Percentiles rank a stretch among this genome's conserved stretches.
These are phyloP conservation scores for Allantophomopsis lycopodina DNA, from an alignment of 2,329 filamentous ascomycete genomes.

Conservation along the genomic window DNA sequence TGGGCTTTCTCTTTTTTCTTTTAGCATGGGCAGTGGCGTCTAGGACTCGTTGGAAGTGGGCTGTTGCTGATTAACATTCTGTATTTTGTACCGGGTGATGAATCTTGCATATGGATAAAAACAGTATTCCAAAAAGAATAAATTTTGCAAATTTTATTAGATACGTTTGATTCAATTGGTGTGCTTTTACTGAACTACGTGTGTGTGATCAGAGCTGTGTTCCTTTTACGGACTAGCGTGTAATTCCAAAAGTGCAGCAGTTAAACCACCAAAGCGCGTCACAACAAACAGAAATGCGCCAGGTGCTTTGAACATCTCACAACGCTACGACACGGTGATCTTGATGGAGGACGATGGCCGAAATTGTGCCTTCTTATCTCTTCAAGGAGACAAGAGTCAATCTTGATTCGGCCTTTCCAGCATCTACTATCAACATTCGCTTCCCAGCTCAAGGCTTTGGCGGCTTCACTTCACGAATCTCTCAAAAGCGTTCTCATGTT, in stretches of 20 bases:
- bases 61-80: too few species aligned
- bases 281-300: constrained; percentile 13
- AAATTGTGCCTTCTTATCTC: constrained; percentile 47
- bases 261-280: constrained; percentile 2
- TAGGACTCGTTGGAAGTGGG: too few species aligned
- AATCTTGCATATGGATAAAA: too few species aligned
- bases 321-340: constrained; percentile 2
- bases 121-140: too few species aligned
- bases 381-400: constrained; percentile 83
- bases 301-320: constrained; percentile 4
- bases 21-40: too few species aligned
- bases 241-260: constrained; percentile 3
- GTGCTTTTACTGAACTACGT: too few species aligned
- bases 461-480: constrained; percentile 16
- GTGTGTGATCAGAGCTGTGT: constrained; percentile 5
- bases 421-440: constrained; percentile 57
- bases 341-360: constrained; percentile 58
- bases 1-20: too few species aligned
- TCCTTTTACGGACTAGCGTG: constrained; percentile 9
- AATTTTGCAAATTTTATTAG: too few species aligned
- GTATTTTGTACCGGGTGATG: too few species aligned
- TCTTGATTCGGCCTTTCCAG: constrained; percentile 57
- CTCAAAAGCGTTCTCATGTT: constrained; percentile 25
- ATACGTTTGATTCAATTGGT: too few species aligned
- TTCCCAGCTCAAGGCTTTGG: constrained; percentile 38